Base-by-base conservation (phyloP, 2,329 filamentous ascomycete genomes). In the Fusarium hainanense region DNA sequence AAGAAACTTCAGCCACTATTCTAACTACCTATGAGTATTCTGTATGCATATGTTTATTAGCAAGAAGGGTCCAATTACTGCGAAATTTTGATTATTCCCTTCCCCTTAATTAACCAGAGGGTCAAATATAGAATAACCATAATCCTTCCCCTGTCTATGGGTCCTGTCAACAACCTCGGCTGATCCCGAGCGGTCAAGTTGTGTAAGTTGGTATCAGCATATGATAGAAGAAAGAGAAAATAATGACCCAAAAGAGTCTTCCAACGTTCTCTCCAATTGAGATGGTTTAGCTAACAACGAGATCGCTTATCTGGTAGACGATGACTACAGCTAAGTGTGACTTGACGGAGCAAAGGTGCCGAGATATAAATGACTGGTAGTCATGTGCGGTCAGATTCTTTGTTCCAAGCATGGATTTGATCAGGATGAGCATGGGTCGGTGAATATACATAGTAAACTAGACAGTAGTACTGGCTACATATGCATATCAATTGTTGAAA, bases 141-240 rank as follows among this genome's bases (percentile, higher is more conserved):
- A 52, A 52, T 42, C 34, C 49, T 52, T 41, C 34, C 49, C 49
- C 49, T 52, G 18, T 44, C 20, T 13, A 56, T 44, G 32, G 30
- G 28, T 16, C 50, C 23, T 23, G 21, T 28, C 16, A 11, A 23
- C 23, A 21, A 23, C 60, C 60, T 59, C 52, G 62, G 60, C 41
- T 51, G 18, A 58, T 51, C 7, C 46, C 37, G 21, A 58, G 62
- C 60, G 62, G 62, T 65, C 46, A 65, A 41, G 42, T 37, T 37
- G 34, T 47, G 20, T 16, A 34, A 50, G 27, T 50, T 46, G 54
- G 27, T 65, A 8, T 44, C 23, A 18, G 6, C 21, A 64, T 20
- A n/a, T 27, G 20, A 41, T 41, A 30, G 18, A 34, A 47, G 11
- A 47, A 14, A 13, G 18, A 28, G 4, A 25, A 56, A 28, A 23